phyloP scores from a whole-genome alignment of 139 green algal genomes.

The Picochlorum costavermella region DNA sequence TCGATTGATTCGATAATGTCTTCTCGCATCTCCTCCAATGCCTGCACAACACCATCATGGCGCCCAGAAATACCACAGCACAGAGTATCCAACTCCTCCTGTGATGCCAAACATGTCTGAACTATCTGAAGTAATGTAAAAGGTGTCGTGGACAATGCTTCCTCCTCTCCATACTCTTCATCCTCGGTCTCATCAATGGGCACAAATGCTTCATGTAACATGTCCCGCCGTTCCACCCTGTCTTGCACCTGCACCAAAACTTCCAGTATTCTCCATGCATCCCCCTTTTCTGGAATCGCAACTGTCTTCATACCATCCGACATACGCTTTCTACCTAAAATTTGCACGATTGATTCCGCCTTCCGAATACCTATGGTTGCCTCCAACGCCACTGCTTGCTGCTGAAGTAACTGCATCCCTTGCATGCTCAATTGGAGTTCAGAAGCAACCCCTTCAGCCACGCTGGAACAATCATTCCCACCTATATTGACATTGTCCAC shows the following conservation, averaged over 20 bases:
- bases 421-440: constrained; percentile 4
- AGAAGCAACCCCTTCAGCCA: not conserved
- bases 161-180: constrained; percentile 13
- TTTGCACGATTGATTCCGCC: constrained; percentile 13
- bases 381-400: constrained; percentile 34
- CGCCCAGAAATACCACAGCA: not conserved
- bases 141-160: constrained; percentile 29
- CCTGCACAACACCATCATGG: no score
- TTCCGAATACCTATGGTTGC: constrained; percentile 17
- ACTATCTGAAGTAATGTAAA: constrained; percentile 29
- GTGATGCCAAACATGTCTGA: constrained; percentile 10
- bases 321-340: constrained; percentile 21
- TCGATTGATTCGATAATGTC: not conserved
- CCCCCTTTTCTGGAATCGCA: constrained; percentile 2
- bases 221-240: constrained; percentile 11
- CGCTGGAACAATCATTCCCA: not conserved
- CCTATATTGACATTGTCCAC: no score
- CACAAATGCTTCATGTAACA: constrained; percentile 37
- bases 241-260: constrained; percentile 26
- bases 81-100: not conserved
- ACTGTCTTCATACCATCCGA: constrained; percentile 2
- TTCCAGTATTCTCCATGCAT: constrained; percentile 29
- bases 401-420: constrained; percentile 20
- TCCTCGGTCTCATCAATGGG: constrained; percentile 7
- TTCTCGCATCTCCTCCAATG: constrained; percentile 3